These are phyloP conservation scores for Acorus gramineus DNA, from an alignment of 106 monocot species.

Conservation along the genomic window DNA sequence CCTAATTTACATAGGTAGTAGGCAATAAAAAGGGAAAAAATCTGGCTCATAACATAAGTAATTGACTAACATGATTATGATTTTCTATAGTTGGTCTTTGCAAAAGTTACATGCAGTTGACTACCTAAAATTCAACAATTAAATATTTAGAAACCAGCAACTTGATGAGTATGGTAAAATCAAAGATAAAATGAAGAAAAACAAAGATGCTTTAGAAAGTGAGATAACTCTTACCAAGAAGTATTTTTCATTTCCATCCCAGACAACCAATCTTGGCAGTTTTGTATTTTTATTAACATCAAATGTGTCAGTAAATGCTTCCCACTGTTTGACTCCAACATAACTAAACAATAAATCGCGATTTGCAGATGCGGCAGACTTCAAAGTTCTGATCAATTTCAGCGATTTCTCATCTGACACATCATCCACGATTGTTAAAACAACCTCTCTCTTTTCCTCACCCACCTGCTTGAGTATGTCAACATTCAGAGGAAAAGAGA, in stretches of 20 bases:
- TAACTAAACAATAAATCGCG: conserved; percentile 85
- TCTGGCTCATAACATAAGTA: too few relatives aligned
- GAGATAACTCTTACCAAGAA: conserved; percentile 45
- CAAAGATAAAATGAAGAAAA: background rate
- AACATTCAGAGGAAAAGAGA: conserved; percentile 62
- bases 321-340: conserved; percentile 88
- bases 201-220: background rate
- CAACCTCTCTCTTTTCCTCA: conserved; percentile 70
- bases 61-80: too few relatives aligned
- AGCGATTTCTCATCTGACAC: conserved; percentile 42
- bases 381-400: conserved; percentile 62
- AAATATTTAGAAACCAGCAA: background rate
- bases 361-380: conserved; percentile 83
- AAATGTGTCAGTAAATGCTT: conserved; percentile 79
- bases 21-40: too few relatives aligned
- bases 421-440: conserved; percentile 68
- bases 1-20: too few relatives aligned
- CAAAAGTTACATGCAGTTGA: too few relatives aligned
- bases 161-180: background rate
- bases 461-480: conserved; percentile 81
- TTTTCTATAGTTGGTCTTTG: too few relatives aligned
- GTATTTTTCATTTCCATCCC: conserved; percentile 88
- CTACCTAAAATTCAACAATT: too few relatives aligned
- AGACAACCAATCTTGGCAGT: conserved; percentile 75
- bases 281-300: conserved; percentile 41